These are phyloP conservation scores for Cladorrhinum sp. DNA, from an alignment of 2,329 filamentous ascomycete species.

Conservation along the genomic window DNA sequence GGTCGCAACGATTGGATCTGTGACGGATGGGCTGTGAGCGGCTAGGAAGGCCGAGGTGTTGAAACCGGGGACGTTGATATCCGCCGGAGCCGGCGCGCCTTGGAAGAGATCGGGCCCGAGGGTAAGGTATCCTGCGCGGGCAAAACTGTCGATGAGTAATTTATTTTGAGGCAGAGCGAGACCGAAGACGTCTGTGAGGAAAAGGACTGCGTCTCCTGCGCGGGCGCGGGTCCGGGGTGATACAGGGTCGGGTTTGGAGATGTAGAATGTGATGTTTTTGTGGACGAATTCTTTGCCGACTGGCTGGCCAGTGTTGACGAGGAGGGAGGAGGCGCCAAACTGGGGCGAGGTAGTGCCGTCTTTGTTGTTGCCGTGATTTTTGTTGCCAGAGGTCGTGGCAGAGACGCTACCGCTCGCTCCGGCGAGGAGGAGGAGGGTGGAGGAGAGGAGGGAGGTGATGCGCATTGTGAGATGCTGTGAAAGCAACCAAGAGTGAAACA, in stretches of 20 bases:
- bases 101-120: conserved; percentile 65
- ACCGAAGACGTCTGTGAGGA: conserved; percentile 32
- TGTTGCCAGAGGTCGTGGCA: conserved; percentile 1
- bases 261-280: conserved; percentile 27
- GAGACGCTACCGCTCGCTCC: conserved; percentile 5
- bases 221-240: conserved; percentile 1
- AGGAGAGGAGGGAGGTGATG: conserved; percentile 1
- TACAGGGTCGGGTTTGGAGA: conserved; percentile 19
- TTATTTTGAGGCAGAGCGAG: conserved; percentile 29
- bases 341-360: background rate
- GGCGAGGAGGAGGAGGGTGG: conserved; percentile 7
- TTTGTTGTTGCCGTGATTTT: no score
- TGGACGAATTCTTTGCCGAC: conserved; percentile 19
- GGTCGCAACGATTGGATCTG: conserved; percentile 47
- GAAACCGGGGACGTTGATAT: conserved; percentile 37
- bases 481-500: background rate
- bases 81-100: conserved; percentile 49
- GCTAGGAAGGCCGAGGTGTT: conserved; percentile 41
- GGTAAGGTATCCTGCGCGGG: conserved; percentile 63
- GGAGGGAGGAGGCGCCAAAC: conserved; percentile 14
- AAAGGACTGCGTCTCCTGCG: conserved; percentile 24
- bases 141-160: conserved; percentile 61
- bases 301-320: conserved; percentile 23
- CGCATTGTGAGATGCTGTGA: conserved; percentile 12
- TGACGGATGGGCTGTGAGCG: conserved; percentile 38